These are phyloP conservation scores for Cladosporium sp. DNA, from an alignment of 2,329 filamentous ascomycete genomes.

Conservation along the genomic window DNA sequence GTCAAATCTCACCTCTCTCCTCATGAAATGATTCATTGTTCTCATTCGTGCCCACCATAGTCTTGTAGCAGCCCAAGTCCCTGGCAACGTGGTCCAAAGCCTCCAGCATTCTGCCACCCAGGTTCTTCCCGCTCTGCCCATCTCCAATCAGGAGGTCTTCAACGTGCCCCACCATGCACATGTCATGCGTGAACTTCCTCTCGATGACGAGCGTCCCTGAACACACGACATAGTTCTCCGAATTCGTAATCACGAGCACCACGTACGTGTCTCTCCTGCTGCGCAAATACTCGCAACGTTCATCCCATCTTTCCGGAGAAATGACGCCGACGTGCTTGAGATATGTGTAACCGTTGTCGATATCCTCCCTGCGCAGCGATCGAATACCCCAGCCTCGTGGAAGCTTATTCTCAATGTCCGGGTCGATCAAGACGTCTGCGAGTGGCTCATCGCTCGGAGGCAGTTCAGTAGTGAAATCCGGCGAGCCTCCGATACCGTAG, in stretches of 20 bases:
- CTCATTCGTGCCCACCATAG: constrained; percentile 15
- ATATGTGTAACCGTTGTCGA: constrained; percentile 15
- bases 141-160: constrained; percentile 19
- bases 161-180: constrained; percentile 14
- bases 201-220: constrained; percentile 21
- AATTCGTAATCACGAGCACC: constrained; percentile 17
- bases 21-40: constrained; percentile 19
- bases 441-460: constrained; percentile 14
- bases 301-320: constrained; percentile 16
- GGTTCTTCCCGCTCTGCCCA: constrained; percentile 20
- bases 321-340: constrained; percentile 16
- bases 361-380: constrained; percentile 17
- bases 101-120: constrained; percentile 19
- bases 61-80: constrained; percentile 19
- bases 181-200: constrained; percentile 18
- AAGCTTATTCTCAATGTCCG: constrained; percentile 15
- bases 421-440: constrained; percentile 12
- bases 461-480: constrained; percentile 4
- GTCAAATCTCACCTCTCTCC: constrained; percentile 12
- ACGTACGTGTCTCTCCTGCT: constrained; percentile 14
- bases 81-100: constrained; percentile 17
- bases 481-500: constrained; percentile 12
- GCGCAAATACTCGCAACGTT: constrained; percentile 18
- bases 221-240: constrained; percentile 14
- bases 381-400: constrained; percentile 18